Evolutionary conservation across 2,329 filamentous ascomycete species (phyloP).

Genomic region (Cladosporium colombiae): DNA sequence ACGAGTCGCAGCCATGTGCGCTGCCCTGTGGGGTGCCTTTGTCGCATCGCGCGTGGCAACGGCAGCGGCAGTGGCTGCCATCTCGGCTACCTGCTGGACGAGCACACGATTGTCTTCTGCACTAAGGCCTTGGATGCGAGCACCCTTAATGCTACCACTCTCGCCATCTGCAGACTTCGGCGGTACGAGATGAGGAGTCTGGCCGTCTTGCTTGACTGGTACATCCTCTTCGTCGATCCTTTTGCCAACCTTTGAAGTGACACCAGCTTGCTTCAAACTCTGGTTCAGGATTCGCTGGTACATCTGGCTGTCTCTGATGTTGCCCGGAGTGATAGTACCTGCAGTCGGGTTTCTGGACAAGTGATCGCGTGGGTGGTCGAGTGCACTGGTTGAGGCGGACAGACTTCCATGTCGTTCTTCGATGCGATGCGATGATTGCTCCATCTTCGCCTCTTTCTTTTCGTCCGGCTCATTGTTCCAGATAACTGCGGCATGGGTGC

Average conservation of each 20-base stretch:
- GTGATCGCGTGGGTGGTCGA: constrained; percentile 23
- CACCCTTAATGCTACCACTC: constrained; percentile 38
- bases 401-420: constrained; percentile 26
- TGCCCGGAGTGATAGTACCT: constrained; percentile 35
- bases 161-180: constrained; percentile 61
- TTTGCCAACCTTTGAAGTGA: constrained; percentile 49
- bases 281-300: constrained; percentile 94
- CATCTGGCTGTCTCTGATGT: constrained; percentile 82
- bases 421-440: constrained; percentile 36
- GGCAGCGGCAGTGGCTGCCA: constrained; percentile 87
- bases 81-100: constrained; percentile 85
- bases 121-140: constrained; percentile 66
- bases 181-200: constrained; percentile 68
- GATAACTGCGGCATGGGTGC: constrained; percentile 94
- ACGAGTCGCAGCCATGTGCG: constrained; percentile 42
- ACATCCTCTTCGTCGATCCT: constrained; percentile 22
- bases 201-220: constrained; percentile 33
- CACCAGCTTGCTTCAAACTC: constrained; percentile 79
- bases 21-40: constrained; percentile 53
- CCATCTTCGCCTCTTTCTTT: constrained; percentile 45
- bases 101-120: constrained; percentile 79
- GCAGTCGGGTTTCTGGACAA: constrained; percentile 22
- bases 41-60: constrained; percentile 79
- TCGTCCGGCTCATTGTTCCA: constrained; percentile 77
- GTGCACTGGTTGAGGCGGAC: not conserved